Conservation (phyloP, 495 filamentous ascomycete species). For the Pseudomonodictys pantanalensis region DNA sequence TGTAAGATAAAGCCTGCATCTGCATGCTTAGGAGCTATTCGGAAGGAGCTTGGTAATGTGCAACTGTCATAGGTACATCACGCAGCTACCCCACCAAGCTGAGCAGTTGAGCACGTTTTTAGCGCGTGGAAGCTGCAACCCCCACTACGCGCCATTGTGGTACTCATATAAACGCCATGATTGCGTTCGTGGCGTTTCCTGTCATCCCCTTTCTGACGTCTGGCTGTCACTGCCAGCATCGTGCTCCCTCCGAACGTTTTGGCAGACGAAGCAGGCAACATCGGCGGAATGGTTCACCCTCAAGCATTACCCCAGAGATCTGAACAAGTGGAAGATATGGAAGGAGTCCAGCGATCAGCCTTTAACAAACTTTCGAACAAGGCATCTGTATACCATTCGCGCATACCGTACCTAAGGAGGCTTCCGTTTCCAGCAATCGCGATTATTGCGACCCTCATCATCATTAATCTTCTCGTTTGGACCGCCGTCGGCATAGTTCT, state of each 20-base stretch:
- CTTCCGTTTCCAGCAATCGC: conserved; percentile 63
- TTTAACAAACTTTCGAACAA: conserved; percentile 26
- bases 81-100: conserved; percentile 28
- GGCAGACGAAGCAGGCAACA: no score
- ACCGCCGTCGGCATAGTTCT: conserved; percentile 67
- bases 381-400: conserved; percentile 38
- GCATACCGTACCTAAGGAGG: conserved; percentile 37
- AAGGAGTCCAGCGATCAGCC: background rate
- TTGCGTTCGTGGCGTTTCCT: no score
- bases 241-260: no score
- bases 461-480: conserved; percentile 72
- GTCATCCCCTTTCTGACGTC: no score
- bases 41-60: conserved; percentile 12
- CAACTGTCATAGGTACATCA: conserved; percentile 14
- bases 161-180: no score
- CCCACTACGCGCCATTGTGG: conserved; percentile 15
- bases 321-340: background rate
- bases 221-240: no score
- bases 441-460: conserved; percentile 63
- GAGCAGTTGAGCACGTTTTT: conserved; percentile 11
- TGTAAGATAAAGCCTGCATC: background rate
- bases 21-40: background rate
- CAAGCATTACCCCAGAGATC: background rate
- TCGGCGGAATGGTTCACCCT: background rate
- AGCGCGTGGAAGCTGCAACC: background rate